Conservation (phyloP, 805 yeast species). For the Hanseniaspora valbyensis region DNA sequence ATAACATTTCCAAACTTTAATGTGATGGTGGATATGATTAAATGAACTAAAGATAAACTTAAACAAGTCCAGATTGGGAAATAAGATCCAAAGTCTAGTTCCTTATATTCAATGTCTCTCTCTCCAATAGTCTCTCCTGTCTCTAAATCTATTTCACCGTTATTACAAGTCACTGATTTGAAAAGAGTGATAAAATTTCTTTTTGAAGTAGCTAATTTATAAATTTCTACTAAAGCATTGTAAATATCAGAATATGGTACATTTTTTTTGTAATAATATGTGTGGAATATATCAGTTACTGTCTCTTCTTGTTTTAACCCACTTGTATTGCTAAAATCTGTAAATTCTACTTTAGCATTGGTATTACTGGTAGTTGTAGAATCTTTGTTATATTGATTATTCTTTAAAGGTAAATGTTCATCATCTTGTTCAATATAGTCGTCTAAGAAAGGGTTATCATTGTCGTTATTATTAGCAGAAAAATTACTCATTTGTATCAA, state of each 20-base stretch:
- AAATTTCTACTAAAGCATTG: background rate
- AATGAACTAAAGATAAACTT: background rate
- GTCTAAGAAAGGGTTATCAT: too few relatives aligned
- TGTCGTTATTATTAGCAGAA: too few relatives aligned
- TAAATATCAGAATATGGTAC: background rate
- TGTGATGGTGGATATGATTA: background rate
- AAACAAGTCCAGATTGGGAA: conserved; percentile 8
- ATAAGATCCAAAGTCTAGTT: background rate
- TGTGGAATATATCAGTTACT: background rate
- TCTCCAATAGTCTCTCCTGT: too few relatives aligned
- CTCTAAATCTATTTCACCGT: background rate
- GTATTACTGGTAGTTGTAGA: too few relatives aligned
- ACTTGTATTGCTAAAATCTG: background rate
- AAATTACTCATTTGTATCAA: too few relatives aligned
- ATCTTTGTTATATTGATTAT: too few relatives aligned
- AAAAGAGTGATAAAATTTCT: too few relatives aligned
- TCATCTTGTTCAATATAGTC: too few relatives aligned
- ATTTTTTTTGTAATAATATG: conserved; percentile 3
- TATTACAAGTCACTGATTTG: too few relatives aligned
- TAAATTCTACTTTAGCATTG: background rate
- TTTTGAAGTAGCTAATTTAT: too few relatives aligned
- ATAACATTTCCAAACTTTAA: background rate
- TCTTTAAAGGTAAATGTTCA: too few relatives aligned
- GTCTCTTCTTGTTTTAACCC: background rate
- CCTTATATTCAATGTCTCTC: too few relatives aligned